These are phyloP conservation scores for Peronosclerospora sorghi DNA, from an alignment of 352 stramenopile species.

Conservation along the genomic window DNA sequence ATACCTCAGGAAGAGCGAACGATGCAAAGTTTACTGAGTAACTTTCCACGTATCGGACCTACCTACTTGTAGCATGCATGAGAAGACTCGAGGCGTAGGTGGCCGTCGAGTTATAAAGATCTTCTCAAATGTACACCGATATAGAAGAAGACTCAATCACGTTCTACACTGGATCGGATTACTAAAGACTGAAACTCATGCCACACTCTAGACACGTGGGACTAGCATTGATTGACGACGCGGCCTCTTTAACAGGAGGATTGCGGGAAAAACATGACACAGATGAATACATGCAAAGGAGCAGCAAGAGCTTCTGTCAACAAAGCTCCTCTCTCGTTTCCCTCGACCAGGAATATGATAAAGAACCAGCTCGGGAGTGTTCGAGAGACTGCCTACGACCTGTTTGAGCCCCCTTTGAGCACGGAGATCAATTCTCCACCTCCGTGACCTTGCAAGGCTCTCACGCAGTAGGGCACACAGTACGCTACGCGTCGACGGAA, in stretches of 20 bases:
- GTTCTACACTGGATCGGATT: conserved; percentile 77
- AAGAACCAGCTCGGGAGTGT: conserved; percentile 1
- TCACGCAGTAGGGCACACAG: conserved; percentile 5
- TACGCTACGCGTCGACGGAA: conserved; percentile 3
- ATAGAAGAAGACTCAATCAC: too few relatives aligned
- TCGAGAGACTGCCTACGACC: conserved; percentile 10
- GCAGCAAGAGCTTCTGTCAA: conserved; percentile 7
- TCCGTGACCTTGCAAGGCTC: conserved; percentile 39
- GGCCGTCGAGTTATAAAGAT: too few relatives aligned
- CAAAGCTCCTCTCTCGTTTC: conserved; percentile 8
- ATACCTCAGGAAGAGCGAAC: too few relatives aligned
- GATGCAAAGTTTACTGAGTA: too few relatives aligned
- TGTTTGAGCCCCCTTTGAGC: conserved; percentile 72
- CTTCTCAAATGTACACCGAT: too few relatives aligned
- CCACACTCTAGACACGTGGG: conserved; percentile 13
- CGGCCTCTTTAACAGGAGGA: conserved; percentile 7
- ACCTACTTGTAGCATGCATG: too few relatives aligned
- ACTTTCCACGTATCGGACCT: too few relatives aligned
- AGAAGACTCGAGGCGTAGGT: too few relatives aligned
- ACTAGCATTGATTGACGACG: conserved; percentile 5
- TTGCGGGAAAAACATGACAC: conserved; percentile 18
- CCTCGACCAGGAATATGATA: background rate
- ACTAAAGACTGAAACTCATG: conserved; percentile 73
- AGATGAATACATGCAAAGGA: conserved; percentile 13
- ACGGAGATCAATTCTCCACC: conserved; percentile 44